Conservation (phyloP, 2,329 filamentous ascomycete species). For the Aspergillus pseudoviridinutans region DNA sequence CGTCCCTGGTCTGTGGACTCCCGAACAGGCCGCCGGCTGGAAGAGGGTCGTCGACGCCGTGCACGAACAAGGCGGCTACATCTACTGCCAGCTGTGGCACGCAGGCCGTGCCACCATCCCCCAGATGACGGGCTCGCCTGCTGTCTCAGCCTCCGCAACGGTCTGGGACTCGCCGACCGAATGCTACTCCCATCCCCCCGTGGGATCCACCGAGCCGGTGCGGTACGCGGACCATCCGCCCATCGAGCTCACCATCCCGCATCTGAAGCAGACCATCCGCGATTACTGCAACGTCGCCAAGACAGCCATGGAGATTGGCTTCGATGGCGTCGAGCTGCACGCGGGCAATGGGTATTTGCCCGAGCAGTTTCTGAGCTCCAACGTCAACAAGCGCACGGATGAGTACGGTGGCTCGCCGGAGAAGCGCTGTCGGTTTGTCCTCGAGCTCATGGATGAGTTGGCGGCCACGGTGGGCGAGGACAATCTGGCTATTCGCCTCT, state of each 20-base stretch:
- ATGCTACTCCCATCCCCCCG: slow-evolving; percentile 38
- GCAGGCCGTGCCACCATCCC: slow-evolving; percentile 46
- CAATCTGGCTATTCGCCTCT: slow-evolving; percentile 45
- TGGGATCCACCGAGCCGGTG: slow-evolving; percentile 31
- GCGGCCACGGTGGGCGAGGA: slow-evolving; percentile 44
- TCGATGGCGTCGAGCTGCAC: slow-evolving; percentile 52
- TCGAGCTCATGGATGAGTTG: slow-evolving; percentile 51
- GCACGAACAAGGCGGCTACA: slow-evolving; percentile 49
- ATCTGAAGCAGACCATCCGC: slow-evolving; percentile 42
- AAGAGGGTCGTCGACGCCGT: slow-evolving; percentile 50
- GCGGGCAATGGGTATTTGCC: slow-evolving; percentile 49
- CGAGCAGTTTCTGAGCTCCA: slow-evolving; percentile 51
- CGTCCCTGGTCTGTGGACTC: slow-evolving; percentile 31
- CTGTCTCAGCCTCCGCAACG: slow-evolving; percentile 41
- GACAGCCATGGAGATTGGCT: slow-evolving; percentile 53
- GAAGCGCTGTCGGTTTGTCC: slow-evolving; percentile 52
- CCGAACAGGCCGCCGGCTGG: slow-evolving; percentile 47
- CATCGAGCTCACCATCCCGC: slow-evolving; percentile 43
- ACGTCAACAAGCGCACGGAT: slow-evolving; percentile 49
- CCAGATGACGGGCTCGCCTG: slow-evolving; percentile 36
- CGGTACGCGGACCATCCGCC: slow-evolving; percentile 43
- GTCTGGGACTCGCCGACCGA: slow-evolving; percentile 46
- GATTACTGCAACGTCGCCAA: slow-evolving; percentile 45
- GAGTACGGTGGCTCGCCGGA: slow-evolving; percentile 49
- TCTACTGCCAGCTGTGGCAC: slow-evolving; percentile 42